These are phyloP conservation scores for Metschnikowia lachancei DNA, from an alignment of 805 yeast genomes.

Conservation along the genomic window DNA sequence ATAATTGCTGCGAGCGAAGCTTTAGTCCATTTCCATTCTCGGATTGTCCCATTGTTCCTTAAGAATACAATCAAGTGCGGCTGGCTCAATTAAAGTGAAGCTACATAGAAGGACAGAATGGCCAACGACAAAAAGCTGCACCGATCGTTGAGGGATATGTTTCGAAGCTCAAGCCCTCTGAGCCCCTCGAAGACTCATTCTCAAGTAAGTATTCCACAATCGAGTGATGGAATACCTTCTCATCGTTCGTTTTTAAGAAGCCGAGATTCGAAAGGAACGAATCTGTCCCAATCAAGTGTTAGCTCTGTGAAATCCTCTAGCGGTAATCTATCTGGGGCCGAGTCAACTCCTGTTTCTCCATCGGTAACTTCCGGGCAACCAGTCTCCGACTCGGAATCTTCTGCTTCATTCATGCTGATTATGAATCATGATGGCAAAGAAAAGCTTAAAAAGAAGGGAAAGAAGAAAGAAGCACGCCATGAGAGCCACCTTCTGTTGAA, in stretches of 20 bases:
- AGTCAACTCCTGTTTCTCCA: conserved; percentile 7
- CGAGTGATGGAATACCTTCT: conserved; percentile 10
- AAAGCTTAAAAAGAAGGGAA: conserved; percentile 3
- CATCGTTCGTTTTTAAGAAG: conserved; percentile 28
- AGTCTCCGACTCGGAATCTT: conserved; percentile 14
- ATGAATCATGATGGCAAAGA: conserved; percentile 2
- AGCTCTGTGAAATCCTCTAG: conserved; percentile 20
- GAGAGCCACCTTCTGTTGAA: conserved; percentile 35
- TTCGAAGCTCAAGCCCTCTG: conserved; percentile 11
- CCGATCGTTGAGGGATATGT: conserved; percentile 16
- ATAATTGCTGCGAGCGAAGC: not conserved
- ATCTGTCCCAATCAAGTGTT: conserved; percentile 29
- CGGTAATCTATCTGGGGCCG: conserved; percentile 5
- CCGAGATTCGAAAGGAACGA: conserved; percentile 23
- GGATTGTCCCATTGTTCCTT: conserved; percentile 5
- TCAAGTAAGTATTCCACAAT: conserved; percentile 2
- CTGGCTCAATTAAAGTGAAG: not conserved
- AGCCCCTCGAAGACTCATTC: conserved; percentile 9
- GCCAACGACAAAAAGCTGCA: conserved; percentile 15
- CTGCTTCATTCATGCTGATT: conserved; percentile 6
- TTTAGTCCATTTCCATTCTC: not conserved
- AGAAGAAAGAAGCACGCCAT: conserved; percentile 8
- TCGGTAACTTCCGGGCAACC: conserved; percentile 1
- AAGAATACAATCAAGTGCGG: not conserved
- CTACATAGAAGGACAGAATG: conserved; percentile 6